Base-by-base conservation (phyloP, 1,284 basidiomycete genomes). In the Polyporus tsugae region DNA sequence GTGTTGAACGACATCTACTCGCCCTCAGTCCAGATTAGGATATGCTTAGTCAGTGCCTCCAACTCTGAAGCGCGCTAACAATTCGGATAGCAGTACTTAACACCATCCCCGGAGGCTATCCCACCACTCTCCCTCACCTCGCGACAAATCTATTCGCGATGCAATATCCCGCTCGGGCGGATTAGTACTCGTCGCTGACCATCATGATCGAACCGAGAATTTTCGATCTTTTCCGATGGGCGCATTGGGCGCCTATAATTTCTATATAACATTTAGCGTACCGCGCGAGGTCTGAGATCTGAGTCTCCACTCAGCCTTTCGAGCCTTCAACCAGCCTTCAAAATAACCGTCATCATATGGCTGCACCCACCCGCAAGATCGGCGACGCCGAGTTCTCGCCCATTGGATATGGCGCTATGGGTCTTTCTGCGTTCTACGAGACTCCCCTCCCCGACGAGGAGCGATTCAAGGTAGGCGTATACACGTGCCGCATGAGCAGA, bases 351-450 rank as follows among this genome's bases (percentile, higher is more conserved):
- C 46, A 52, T 29, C 29, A 29, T 29, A 29, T 52, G 46, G 10
- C 11, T 11, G 2, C 46, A 13, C 13, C 46, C 46, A 52, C 46
- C 13, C 46, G 46, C 46, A 52, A 64, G 62, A 68, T 74, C 41
- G 72, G 72, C 35, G 49, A 64, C 36, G 46, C 61, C 7, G 36
- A 63, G 4, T 70, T 79, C 38, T 64, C 72, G 13, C 73, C 76
- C 58, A 75, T 79, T 25, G 77, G 77, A 29, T 78, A 70, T 46
- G 78, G 78, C 13, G 67, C 73, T 2, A 78, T 78, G 78, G 74
- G 74, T 19, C 73, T 84, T n/a, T 70, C 72, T 19, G 59, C 62
- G 6, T 66, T 53, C 55, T 77, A 76, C 53, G 75, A 75, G 33
- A 46, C 62, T 42, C 70, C 17, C 68, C 77, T 63, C 9, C 61